phyloP scores from a whole-genome alignment of 1,284 basidiomycete genomes.

The Earliella scabrosa region DNA sequence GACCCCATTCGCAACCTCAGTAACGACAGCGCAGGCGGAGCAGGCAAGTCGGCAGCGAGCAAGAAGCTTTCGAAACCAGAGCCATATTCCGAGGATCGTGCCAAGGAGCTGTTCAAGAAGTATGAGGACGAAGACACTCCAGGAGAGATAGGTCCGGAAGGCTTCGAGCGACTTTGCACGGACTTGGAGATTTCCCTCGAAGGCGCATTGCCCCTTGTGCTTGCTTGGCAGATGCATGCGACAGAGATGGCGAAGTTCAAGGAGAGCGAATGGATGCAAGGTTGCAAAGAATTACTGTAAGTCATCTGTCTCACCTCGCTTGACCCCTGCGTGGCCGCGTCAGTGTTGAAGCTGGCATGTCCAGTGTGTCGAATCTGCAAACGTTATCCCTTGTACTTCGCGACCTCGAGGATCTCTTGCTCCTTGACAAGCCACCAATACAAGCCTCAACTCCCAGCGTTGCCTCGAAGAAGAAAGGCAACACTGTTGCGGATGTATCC shows the following conservation, averaged over 20 bases:
- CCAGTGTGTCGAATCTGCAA: slow-evolving; percentile 61
- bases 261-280: slow-evolving; percentile 67
- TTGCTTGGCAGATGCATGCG: slow-evolving; percentile 73
- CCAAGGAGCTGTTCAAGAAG: slow-evolving; percentile 58
- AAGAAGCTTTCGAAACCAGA: slow-evolving; percentile 35
- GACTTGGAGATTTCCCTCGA: slow-evolving; percentile 72
- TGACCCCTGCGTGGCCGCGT: neutral
- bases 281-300: slow-evolving; percentile 61
- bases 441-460: slow-evolving; percentile 22
- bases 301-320: slow-evolving; percentile 24
- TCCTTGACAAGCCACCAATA: slow-evolving; percentile 49
- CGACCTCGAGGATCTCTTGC: slow-evolving; percentile 66
- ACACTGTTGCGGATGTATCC: slow-evolving; percentile 5
- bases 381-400: slow-evolving; percentile 52
- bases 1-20: too few species aligned
- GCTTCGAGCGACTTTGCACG: slow-evolving; percentile 65
- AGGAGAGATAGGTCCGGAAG: slow-evolving; percentile 65
- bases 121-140: slow-evolving; percentile 67
- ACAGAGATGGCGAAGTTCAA: slow-evolving; percentile 73
- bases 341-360: neutral
- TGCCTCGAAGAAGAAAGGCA: slow-evolving; percentile 42
- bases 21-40: slow-evolving; percentile 13
- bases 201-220: slow-evolving; percentile 66
- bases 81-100: slow-evolving; percentile 53
- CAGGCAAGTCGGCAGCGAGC: slow-evolving; percentile 11